Conservation (phyloP, 1,284 basidiomycete genomes). For the Leccinum olivaceoglutinosum region DNA sequence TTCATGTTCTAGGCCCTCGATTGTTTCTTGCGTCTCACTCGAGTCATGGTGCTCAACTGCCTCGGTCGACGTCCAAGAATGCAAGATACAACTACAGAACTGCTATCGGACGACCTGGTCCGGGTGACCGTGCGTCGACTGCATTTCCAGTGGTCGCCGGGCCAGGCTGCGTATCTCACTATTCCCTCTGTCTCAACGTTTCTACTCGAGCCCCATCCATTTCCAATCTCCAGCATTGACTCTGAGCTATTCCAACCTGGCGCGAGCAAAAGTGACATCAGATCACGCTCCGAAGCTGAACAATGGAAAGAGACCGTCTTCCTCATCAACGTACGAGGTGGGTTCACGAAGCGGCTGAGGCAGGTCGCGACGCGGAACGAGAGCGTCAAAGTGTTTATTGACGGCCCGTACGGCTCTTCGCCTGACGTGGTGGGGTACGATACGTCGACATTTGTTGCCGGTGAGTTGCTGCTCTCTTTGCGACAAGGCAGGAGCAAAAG, state of each 20-base stretch:
- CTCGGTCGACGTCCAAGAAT: conserved; percentile 10
- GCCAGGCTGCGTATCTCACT: conserved; percentile 47
- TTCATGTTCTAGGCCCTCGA: conserved; percentile 66
- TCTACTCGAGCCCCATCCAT: conserved; percentile 49
- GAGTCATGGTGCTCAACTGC: conserved; percentile 48
- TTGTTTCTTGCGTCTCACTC: conserved; percentile 45
- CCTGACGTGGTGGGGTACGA: conserved; percentile 33
- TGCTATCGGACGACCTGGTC: conserved; percentile 24
- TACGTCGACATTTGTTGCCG: conserved; percentile 35
- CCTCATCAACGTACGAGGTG: conserved; percentile 43
- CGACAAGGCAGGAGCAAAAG: not conserved
- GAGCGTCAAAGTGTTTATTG: conserved; percentile 32
- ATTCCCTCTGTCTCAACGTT: conserved; percentile 39
- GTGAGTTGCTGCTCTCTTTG: conserved; percentile 15
- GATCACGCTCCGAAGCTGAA: conserved; percentile 2
- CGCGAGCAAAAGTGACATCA: not conserved
- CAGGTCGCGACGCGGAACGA: conserved; percentile 23
- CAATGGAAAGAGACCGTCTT: conserved; percentile 42
- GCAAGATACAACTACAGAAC: conserved; percentile 24
- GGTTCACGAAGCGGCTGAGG: conserved; percentile 35
- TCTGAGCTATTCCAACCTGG: conserved; percentile 14
- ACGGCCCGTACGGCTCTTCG: conserved; percentile 40
- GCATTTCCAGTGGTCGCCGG: conserved; percentile 34
- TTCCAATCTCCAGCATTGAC: conserved; percentile 48
- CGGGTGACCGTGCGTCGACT: conserved; percentile 24